A percentile compares a stretch with the other conserved stretches of the same genome.
Conservation (phyloP, 1,284 basidiomycete species). For the Ustilago sp. region DNA sequence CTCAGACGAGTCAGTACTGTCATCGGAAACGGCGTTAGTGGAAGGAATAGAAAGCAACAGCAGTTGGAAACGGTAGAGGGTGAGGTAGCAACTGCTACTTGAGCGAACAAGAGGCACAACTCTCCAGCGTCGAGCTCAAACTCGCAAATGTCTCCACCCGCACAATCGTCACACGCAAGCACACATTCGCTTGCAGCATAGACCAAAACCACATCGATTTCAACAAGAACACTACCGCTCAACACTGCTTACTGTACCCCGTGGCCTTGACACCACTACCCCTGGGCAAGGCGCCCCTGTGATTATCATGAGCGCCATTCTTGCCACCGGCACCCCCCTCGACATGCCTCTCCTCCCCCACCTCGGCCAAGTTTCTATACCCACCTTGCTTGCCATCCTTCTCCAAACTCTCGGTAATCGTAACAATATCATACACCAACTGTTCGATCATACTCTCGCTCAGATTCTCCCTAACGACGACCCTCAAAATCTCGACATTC, state of each 20-base stretch:
- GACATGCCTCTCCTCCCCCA: constrained; percentile 13
- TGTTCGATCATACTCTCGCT: constrained; percentile 65
- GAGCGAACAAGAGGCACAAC: neutral
- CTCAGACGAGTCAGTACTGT: constrained; percentile 40
- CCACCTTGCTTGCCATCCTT: constrained; percentile 34
- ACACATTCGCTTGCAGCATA: too few relatives aligned
- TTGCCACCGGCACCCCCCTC: constrained; percentile 7
- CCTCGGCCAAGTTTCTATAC: constrained; percentile 31
- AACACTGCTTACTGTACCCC: constrained; percentile 66
- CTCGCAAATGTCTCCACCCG: too few relatives aligned
- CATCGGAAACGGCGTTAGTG: constrained; percentile 20
- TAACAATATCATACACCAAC: constrained; percentile 65
- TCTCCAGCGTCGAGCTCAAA: too few relatives aligned
- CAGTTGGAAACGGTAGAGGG: neutral
- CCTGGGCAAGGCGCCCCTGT: constrained; percentile 41
- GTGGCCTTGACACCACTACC: constrained; percentile 45
- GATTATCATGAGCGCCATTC: constrained; percentile 48
- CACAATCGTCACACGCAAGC: too few relatives aligned
- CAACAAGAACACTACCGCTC: neutral
- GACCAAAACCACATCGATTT: neutral
- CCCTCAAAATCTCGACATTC: constrained; percentile 63
- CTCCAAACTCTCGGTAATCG: constrained; percentile 59
- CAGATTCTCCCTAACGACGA: constrained; percentile 65
- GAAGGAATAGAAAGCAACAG: neutral
- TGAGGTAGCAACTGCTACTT: neutral